Conservation (phyloP, 495 filamentous ascomycete genomes). For the Geoglossum glabrum region DNA sequence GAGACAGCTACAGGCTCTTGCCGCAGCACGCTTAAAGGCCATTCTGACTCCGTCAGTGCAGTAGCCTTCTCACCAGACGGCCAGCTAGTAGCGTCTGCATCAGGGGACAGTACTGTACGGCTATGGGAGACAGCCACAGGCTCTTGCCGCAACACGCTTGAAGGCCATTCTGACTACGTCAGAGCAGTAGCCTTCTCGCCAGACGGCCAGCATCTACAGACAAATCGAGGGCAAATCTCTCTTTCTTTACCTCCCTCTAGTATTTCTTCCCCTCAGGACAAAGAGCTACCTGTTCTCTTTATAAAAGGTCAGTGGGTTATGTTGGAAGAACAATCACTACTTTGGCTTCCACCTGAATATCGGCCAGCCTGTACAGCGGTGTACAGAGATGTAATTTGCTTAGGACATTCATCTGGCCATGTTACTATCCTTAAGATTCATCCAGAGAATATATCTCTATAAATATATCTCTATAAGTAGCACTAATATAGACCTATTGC, state of each 20-base stretch:
- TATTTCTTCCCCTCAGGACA: background rate
- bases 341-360: conserved; percentile 9
- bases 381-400: conserved; percentile 1
- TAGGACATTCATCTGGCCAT: conserved; percentile 5
- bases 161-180: too few species aligned
- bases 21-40: too few species aligned
- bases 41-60: too few species aligned
- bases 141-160: too few species aligned
- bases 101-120: too few species aligned
- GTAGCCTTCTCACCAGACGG: too few species aligned
- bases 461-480: conserved; percentile 5
- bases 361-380: conserved; percentile 3
- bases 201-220: background rate
- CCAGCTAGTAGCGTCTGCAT: too few species aligned
- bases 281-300: conserved; percentile 4
- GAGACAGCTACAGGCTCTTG: too few species aligned
- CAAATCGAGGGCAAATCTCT: background rate
- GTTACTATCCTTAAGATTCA: background rate
- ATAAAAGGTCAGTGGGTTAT: conserved; percentile 5
- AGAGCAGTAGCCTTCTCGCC: too few species aligned
- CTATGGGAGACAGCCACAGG: background rate
- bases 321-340: conserved; percentile 3
- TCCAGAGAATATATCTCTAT: conserved; percentile 1
- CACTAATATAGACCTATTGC: conserved; percentile 4
- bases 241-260: background rate